Conservation (phyloP, 1,284 basidiomycete species). For the Fereydounia khargensis region DNA sequence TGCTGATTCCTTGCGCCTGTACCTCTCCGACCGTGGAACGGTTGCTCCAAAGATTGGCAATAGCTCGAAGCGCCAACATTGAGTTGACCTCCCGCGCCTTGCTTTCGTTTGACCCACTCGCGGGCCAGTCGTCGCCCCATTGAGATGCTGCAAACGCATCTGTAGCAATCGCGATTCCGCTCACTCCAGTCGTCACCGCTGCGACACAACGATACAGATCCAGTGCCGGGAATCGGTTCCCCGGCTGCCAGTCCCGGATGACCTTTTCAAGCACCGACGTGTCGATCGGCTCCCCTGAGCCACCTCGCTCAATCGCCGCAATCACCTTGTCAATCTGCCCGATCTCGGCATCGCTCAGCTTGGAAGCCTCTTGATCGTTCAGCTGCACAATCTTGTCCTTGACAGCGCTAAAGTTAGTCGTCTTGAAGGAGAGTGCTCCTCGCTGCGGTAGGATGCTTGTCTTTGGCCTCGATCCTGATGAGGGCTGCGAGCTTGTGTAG, state of each 20-base stretch:
- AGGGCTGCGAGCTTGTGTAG: conserved; percentile 43
- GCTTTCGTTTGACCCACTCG: conserved; percentile 35
- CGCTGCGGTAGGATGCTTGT: conserved; percentile 43
- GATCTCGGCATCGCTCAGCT: conserved; percentile 69
- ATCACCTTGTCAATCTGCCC: conserved; percentile 68
- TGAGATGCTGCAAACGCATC: conserved; percentile 70
- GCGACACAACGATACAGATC: conserved; percentile 78
- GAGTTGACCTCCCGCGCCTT: conserved; percentile 81
- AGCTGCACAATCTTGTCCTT: conserved; percentile 79
- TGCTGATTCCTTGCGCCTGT: conserved; percentile 52
- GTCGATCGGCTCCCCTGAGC: conserved; percentile 5
- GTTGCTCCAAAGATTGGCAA: conserved; percentile 72
- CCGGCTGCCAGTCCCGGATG: conserved; percentile 74
- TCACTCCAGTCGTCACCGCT: conserved; percentile 62
- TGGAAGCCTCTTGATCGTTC: conserved; percentile 66
- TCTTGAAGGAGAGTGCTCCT: conserved; percentile 70
- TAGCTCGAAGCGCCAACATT: conserved; percentile 74
- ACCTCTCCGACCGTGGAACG: conserved; percentile 49
- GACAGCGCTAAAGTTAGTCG: conserved; percentile 84
- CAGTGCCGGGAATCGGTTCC: conserved; percentile 82
- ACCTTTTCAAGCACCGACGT: conserved; percentile 59
- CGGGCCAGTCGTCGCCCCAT: conserved; percentile 65
- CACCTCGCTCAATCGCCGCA: conserved; percentile 62
- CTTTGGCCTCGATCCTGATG: conserved; percentile 25
- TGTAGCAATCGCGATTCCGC: conserved; percentile 65